Evolutionary conservation across 306 rosid species (phyloP).

Genomic region (Malus asiatica): DNA sequence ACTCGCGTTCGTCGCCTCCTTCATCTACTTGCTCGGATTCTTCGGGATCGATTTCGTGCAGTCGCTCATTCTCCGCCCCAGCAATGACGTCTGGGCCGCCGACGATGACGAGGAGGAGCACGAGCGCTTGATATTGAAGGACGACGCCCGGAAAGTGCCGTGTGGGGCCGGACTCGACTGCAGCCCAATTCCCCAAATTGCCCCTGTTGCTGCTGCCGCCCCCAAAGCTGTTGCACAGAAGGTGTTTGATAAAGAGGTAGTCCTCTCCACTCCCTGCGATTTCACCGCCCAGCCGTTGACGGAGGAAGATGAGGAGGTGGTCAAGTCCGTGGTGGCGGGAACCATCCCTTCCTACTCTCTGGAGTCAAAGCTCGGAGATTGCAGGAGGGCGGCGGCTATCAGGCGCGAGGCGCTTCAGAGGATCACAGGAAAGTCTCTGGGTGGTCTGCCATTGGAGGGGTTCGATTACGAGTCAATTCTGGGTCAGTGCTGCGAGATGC

Average conservation of each 20-base stretch:
- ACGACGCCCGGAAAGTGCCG: constrained; percentile 34
- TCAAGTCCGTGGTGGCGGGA: constrained; percentile 50
- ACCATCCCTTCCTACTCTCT: constrained; percentile 57
- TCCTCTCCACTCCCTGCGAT: background rate
- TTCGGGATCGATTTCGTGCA: constrained; percentile 75
- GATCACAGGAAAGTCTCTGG: constrained; percentile 36
- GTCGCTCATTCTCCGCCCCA: constrained; percentile 45
- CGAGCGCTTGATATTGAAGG: constrained; percentile 24
- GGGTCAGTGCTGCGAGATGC: constrained; percentile 98
- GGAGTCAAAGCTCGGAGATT: constrained; percentile 62
- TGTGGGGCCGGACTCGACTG: constrained; percentile 37
- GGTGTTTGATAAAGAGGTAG: constrained; percentile 16
- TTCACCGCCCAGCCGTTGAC: constrained; percentile 1
- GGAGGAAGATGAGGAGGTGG: constrained; percentile 48
- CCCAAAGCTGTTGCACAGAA: constrained; percentile 14
- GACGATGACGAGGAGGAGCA: constrained; percentile 45
- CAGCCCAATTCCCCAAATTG: constrained; percentile 19
- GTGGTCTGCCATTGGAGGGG: constrained; percentile 60
- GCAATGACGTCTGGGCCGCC: constrained; percentile 41
- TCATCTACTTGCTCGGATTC: constrained; percentile 70
- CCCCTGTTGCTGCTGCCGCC: constrained; percentile 2
- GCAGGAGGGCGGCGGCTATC: constrained; percentile 56
- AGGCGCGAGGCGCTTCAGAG: constrained; percentile 63
- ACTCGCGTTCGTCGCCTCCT: constrained; percentile 55
- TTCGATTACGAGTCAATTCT: constrained; percentile 67